Conservation (phyloP, 495 filamentous ascomycete species). For the Lasiosphaeris hirsuta region DNA sequence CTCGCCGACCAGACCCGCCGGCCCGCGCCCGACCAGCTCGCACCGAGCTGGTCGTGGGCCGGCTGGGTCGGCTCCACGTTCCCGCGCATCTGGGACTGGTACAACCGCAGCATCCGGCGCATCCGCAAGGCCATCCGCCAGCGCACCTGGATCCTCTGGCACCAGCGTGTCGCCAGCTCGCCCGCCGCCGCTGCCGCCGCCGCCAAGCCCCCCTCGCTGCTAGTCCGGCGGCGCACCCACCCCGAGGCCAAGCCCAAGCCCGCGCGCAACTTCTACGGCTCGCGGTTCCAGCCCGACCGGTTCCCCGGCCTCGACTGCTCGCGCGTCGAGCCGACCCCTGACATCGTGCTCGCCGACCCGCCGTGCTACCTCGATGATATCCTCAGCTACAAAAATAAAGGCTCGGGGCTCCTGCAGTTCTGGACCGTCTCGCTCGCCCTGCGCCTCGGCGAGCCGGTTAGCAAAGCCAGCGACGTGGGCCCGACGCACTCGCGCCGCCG, state of each 20-base stretch:
- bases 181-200: too few relatives aligned
- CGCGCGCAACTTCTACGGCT: constrained; percentile 12
- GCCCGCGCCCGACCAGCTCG: neutral
- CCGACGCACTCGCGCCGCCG: neutral
- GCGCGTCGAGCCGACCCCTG: neutral
- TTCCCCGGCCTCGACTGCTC: neutral
- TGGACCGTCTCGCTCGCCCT: neutral
- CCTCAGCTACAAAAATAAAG: neutral
- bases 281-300: neutral
- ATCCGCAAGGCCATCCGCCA: constrained; percentile 9
- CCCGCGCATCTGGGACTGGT: constrained; percentile 19
- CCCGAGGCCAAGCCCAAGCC: neutral
- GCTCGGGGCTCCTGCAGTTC: constrained; percentile 2
- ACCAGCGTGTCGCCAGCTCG: constrained; percentile 5
- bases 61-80: constrained; percentile 16
- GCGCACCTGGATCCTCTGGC: constrained; percentile 22
- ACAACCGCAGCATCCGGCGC: constrained; percentile 11
- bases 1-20: constrained; percentile 1
- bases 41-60: constrained; percentile 22
- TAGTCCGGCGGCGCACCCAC: constrained; percentile 1
- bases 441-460: neutral
- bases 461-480: neutral
- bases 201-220: too few relatives aligned
- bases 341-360: neutral
- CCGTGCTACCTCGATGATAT: neutral